Conservation (phyloP, 2,329 filamentous ascomycete genomes). For the Reticulascus tulasneorum region DNA sequence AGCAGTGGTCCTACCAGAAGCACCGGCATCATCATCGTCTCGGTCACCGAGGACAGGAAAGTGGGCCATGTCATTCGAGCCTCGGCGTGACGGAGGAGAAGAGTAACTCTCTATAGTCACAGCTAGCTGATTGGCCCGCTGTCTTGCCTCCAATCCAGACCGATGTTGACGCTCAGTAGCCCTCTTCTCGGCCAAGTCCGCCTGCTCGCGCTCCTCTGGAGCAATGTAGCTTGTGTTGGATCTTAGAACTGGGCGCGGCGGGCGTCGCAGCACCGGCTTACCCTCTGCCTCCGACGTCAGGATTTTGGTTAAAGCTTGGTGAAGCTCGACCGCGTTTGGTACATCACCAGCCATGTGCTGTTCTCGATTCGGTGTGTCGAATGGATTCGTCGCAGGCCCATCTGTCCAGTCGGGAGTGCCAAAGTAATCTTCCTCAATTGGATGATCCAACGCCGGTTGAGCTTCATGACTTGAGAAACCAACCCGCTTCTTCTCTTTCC, state of each 20-base stretch:
- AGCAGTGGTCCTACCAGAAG: constrained; percentile 2
- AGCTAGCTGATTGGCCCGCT: constrained; percentile 34
- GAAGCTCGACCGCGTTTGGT: constrained; percentile 34
- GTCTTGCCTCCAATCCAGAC: constrained; percentile 35
- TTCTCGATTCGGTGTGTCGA: constrained; percentile 12
- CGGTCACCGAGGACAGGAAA: constrained; percentile 8
- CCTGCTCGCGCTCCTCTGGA: constrained; percentile 34
- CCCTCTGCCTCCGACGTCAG: constrained; percentile 25
- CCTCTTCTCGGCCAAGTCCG: constrained; percentile 33
- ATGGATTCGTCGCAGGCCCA: constrained; percentile 8
- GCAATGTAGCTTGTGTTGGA: constrained; percentile 40
- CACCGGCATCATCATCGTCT: constrained; percentile 3
- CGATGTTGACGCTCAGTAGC: constrained; percentile 32
- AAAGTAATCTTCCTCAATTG: constrained; percentile 15
- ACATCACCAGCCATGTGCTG: constrained; percentile 23
- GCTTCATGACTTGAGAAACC: constrained; percentile 20
- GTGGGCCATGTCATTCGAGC: constrained; percentile 4
- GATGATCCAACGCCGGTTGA: constrained; percentile 24
- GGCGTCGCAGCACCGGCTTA: constrained; percentile 13
- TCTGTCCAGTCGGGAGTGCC: constrained; percentile 7
- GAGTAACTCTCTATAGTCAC: constrained; percentile 34
- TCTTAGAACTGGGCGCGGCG: constrained; percentile 33
- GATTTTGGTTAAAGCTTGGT: constrained; percentile 33
- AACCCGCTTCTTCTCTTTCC: constrained; percentile 37
- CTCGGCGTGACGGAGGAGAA: constrained; percentile 18